These are phyloP conservation scores for Pseudozyma hubeiensis DNA, from an alignment of 1,284 basidiomycete species.

Conservation along the genomic window DNA sequence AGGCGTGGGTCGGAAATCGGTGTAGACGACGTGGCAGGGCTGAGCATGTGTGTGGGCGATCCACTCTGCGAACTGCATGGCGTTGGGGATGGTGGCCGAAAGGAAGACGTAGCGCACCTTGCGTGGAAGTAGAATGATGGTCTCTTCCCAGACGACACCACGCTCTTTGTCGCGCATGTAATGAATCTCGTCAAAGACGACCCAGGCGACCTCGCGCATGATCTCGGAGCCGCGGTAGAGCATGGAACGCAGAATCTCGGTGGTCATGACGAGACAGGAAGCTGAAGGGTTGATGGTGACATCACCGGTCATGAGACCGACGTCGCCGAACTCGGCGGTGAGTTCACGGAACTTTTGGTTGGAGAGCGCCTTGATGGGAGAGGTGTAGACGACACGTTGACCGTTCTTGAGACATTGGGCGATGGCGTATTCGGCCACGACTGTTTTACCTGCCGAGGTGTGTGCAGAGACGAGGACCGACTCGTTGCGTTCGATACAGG, in stretches of 20 bases:
- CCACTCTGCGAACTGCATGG: conserved; percentile 99
- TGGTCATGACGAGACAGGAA: conserved; percentile 98
- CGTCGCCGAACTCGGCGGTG: conserved; percentile 94
- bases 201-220: conserved; percentile 99
- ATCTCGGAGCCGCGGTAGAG: conserved; percentile 98
- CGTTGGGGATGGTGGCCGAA: conserved; percentile 99
- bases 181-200: conserved; percentile 99
- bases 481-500: conserved; percentile 96
- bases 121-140: conserved; percentile 96
- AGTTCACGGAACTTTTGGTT: conserved; percentile 99
- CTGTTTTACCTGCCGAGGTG: conserved; percentile 97
- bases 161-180: conserved; percentile 96
- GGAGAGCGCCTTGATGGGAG: conserved; percentile 98
- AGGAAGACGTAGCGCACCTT: conserved; percentile 97
- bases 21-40: conserved; percentile 99
- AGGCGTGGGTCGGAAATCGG: conserved; percentile 97
- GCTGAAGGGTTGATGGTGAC: conserved; percentile 99
- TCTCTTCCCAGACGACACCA: conserved; percentile 78
- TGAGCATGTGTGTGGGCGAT: conserved; percentile 96
- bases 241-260: conserved; percentile 99
- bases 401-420: conserved; percentile 91
- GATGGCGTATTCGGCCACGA: conserved; percentile 99
- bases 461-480: conserved; percentile 98
- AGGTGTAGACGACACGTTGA: conserved; percentile 97
- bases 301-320: conserved; percentile 99